phyloP scores from a whole-genome alignment of 2,329 filamentous ascomycete species.

The Fusarium sp. region DNA sequence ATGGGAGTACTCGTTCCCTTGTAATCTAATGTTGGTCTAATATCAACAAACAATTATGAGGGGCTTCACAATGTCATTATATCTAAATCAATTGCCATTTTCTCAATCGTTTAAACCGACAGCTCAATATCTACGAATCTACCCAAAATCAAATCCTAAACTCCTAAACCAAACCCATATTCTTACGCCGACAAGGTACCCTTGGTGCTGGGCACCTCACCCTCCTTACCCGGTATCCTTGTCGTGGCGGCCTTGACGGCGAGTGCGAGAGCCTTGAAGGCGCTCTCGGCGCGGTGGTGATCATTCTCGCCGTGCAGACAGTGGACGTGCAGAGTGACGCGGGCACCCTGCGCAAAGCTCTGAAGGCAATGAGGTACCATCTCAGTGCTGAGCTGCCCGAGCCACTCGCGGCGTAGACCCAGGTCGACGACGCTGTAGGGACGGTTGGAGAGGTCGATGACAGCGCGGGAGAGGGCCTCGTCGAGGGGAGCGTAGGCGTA shows the following conservation, averaged over 20 bases:
- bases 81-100: background rate
- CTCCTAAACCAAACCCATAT: slow-evolving; percentile 31
- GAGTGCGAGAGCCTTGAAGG: slow-evolving; percentile 95
- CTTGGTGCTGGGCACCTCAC: slow-evolving; percentile 96
- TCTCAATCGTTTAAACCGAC: slow-evolving; percentile 6
- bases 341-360: slow-evolving; percentile 92
- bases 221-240: slow-evolving; percentile 84
- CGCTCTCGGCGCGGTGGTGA: slow-evolving; percentile 95
- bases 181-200: slow-evolving; percentile 80
- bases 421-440: slow-evolving; percentile 89
- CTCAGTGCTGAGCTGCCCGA: slow-evolving; percentile 93
- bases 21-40: no score
- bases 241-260: slow-evolving; percentile 85
- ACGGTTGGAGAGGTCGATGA: slow-evolving; percentile 94
- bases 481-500: slow-evolving; percentile 94
- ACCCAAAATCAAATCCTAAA: slow-evolving; percentile 39
- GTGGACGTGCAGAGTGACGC: slow-evolving; percentile 95
- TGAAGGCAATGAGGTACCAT: slow-evolving; percentile 98
- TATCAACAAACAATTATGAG: no score
- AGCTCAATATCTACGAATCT: slow-evolving; percentile 26
- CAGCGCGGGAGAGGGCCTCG: slow-evolving; percentile 92
- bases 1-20: no score
- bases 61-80: no score
- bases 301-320: slow-evolving; percentile 93
- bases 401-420: slow-evolving; percentile 90